These are phyloP conservation scores for Cyathus striatus DNA, from an alignment of 768 basidiomycete genomes.

Conservation along the genomic window DNA sequence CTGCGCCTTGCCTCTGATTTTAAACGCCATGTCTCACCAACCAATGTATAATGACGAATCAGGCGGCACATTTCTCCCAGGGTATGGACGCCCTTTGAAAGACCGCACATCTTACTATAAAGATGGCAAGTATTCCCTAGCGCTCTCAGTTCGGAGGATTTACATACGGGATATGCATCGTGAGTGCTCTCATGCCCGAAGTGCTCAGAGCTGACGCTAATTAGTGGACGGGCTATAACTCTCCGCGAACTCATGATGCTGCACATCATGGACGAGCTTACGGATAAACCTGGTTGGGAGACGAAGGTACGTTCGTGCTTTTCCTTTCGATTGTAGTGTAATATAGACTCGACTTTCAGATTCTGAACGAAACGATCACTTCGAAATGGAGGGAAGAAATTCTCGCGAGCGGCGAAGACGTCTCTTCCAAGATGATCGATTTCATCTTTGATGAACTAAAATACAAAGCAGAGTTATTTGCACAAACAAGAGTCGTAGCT, in stretches of 20 bases:
- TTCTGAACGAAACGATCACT: constrained; percentile 10
- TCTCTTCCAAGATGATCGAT: constrained; percentile 12
- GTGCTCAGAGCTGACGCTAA: too few relatives aligned
- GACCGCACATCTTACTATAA: too few relatives aligned
- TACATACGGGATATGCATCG: too few relatives aligned
- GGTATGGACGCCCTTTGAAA: too few relatives aligned
- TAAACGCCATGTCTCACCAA: too few relatives aligned
- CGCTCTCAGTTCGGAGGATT: too few relatives aligned
- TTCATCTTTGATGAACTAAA: constrained; percentile 17
- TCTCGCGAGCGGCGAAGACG: constrained; percentile 2
- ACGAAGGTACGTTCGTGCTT: constrained; percentile 6
- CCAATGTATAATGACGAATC: too few relatives aligned
- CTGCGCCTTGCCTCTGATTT: too few relatives aligned
- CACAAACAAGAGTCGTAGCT: constrained; percentile 4
- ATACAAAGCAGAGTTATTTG: constrained; percentile 10
- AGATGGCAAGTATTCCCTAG: too few relatives aligned
- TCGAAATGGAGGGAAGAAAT: constrained; percentile 13
- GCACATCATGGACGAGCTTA: constrained; percentile 15
- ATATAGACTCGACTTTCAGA: constrained; percentile 3
- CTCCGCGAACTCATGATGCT: constrained; percentile 17
- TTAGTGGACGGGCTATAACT: too few relatives aligned
- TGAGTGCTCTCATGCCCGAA: too few relatives aligned
- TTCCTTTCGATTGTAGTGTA: background rate
- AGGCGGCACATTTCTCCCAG: too few relatives aligned
- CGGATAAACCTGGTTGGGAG: constrained; percentile 17